These are phyloP conservation scores for Cerioporus squamosus DNA, from an alignment of 1,284 basidiomycete species.

Conservation along the genomic window DNA sequence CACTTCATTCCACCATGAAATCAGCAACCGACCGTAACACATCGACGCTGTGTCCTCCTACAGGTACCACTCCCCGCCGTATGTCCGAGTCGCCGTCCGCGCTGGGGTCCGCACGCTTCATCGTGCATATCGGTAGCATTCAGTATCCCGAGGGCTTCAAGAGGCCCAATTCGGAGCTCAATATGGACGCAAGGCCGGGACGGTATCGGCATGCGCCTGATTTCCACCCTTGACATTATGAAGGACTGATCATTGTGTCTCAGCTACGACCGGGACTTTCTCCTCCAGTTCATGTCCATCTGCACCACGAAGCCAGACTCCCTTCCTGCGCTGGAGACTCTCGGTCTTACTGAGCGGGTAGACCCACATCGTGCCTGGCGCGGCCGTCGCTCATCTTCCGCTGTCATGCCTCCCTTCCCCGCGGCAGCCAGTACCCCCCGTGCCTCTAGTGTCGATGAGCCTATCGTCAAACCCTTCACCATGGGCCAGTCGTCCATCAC, in stretches of 20 bases:
- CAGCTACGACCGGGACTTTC: slow-evolving; percentile 97
- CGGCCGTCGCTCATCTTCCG: slow-evolving; percentile 49
- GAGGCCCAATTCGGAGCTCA: slow-evolving; percentile 87
- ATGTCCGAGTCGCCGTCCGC: slow-evolving; percentile 54
- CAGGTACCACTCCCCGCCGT: no score
- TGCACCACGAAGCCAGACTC: slow-evolving; percentile 95
- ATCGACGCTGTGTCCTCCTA: no score
- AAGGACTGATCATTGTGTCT: neutral
- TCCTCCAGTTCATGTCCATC: slow-evolving; percentile 95
- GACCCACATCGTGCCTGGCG: slow-evolving; percentile 61
- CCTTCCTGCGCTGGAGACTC: slow-evolving; percentile 88
- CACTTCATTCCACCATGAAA: no score
- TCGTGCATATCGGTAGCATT: slow-evolving; percentile 82
- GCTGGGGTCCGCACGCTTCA: slow-evolving; percentile 75
- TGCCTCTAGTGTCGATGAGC: no score
- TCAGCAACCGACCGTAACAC: no score
- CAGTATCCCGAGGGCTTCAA: slow-evolving; percentile 85
- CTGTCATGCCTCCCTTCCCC: slow-evolving; percentile 46
- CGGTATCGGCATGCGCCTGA: slow-evolving; percentile 86
- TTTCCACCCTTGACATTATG: neutral
- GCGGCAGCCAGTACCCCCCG: no score
- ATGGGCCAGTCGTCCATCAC: no score
- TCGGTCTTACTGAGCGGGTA: slow-evolving; percentile 81
- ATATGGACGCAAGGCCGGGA: slow-evolving; percentile 81
- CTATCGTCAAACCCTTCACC: no score